phyloP scores from a whole-genome alignment of 495 filamentous ascomycete species.

The Penicillium canariense region DNA sequence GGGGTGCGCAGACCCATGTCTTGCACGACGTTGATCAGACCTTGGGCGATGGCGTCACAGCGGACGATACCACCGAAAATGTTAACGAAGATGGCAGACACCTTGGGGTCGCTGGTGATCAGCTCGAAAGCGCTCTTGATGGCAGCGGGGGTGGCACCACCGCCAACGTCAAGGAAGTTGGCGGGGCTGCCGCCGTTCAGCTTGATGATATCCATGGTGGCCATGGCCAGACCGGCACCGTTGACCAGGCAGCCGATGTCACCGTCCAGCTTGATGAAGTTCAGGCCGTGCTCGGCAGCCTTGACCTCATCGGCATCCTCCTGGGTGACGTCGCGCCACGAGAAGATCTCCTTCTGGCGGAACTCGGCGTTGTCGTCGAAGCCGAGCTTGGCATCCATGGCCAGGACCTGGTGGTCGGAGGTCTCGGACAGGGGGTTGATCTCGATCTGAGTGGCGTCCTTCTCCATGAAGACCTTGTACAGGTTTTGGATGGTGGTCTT shows the following conservation, averaged over 20 bases:
- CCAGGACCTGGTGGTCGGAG: constrained; percentile 92
- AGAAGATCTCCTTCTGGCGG: constrained; percentile 93
- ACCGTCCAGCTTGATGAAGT: constrained; percentile 99
- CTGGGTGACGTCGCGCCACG: constrained; percentile 88
- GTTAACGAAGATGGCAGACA: constrained; percentile 98
- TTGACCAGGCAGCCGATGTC: constrained; percentile 99
- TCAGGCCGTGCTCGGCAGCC: constrained; percentile 85
- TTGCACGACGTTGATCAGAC: constrained; percentile 89
- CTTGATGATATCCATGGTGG: constrained; percentile 99
- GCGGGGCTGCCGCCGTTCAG: constrained; percentile 93
- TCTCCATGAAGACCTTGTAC: constrained; percentile 97
- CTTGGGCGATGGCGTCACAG: constrained; percentile 96
- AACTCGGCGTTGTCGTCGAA: constrained; percentile 99
- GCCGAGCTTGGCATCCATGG: constrained; percentile 97
- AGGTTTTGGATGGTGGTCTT: constrained; percentile 96
- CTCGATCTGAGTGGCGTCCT: constrained; percentile 97
- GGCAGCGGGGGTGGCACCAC: constrained; percentile 92
- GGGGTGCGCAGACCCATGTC: constrained; percentile 92
- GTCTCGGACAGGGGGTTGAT: constrained; percentile 99
- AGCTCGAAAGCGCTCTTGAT: constrained; percentile 97
- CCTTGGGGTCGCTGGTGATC: constrained; percentile 97
- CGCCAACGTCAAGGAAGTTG: constrained; percentile 98
- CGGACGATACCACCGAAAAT: constrained; percentile 99
- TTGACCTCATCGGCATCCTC: constrained; percentile 97
- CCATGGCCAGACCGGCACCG: constrained; percentile 98